Evolutionary conservation across 192 early-diverging fungal genomes (phyloP), one percentile per base, ranked within the genome.

Genomic region (Linnemannia hyalina): DNA sequence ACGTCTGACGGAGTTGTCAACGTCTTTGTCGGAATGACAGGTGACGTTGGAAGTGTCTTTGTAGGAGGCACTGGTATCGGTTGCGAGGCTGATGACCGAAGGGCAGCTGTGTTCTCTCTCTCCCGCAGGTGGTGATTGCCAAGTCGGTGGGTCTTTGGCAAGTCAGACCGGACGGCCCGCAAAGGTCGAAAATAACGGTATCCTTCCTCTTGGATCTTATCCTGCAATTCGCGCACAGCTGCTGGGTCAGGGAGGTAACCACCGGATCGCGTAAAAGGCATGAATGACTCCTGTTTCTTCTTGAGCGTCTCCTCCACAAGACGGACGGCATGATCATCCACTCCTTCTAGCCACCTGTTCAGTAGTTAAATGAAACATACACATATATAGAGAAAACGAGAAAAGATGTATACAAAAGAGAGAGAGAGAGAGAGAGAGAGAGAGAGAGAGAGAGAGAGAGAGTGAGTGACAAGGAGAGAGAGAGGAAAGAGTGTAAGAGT

Each of bases 201-300:
- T 20, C 84, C 79, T 20, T 70, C 26, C 0, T 70, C 10, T 15
- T 73, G 60, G 36, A 86, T 55, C 20, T n/a, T 55, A 22, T 69
- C 32, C 6, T 42, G 75, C 52, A 75, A 70, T 29, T 41, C 76
- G 18, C 57, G 38, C 0, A 86, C 84, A 3, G 38, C 46, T 18
- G 40, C 57, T 47, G 68, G 26, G 9, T 80, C 72, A 6, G 84
- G 84, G 2, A 86, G 77, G 38, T 81, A 47, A 23, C 75, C 49
- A n/a, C 84, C 84, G 6, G 78, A 81, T 13, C 84, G 69, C 6
- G 77, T 65, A n/a, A 42, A 80, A 1, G 84, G 79, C 75, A 80
- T 80, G 15, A 77, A 77, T 2, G 47, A 36, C 16, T 75, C 75
- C 54, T 86, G 84, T 32, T 74, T 86, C 11, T 72, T 29, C 26